These are phyloP conservation scores for Starmerella scarabaei DNA, from an alignment of 805 yeast genomes.

Conservation along the genomic window DNA sequence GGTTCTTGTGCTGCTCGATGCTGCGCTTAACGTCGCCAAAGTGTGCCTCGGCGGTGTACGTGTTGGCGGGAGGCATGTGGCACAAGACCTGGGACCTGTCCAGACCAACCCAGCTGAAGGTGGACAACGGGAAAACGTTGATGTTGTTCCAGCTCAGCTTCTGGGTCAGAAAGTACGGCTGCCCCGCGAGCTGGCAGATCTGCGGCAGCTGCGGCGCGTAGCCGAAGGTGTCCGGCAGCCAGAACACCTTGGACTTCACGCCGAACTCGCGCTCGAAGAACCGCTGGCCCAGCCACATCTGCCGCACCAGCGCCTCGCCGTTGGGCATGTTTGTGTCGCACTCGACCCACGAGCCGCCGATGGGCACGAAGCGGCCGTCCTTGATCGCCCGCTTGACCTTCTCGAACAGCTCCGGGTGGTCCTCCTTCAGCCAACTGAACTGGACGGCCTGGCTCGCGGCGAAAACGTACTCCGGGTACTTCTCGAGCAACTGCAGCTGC, in stretches of 20 bases:
- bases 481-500: slow-evolving; percentile 69
- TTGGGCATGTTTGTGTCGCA: slow-evolving; percentile 92
- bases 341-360: slow-evolving; percentile 98
- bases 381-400: slow-evolving; percentile 49
- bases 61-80: slow-evolving; percentile 97
- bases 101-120: slow-evolving; percentile 90
- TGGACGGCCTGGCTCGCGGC: slow-evolving; percentile 96
- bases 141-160: slow-evolving; percentile 94
- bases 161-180: slow-evolving; percentile 77
- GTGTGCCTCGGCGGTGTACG: slow-evolving; percentile 86
- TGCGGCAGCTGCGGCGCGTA: slow-evolving; percentile 94
- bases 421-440: slow-evolving; percentile 76
- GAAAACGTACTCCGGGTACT: slow-evolving; percentile 84
- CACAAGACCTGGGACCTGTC: slow-evolving; percentile 89
- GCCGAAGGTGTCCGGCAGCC: slow-evolving; percentile 98
- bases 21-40: slow-evolving; percentile 86
- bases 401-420: slow-evolving; percentile 69
- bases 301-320: slow-evolving; percentile 84
- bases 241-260: slow-evolving; percentile 55
- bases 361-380: slow-evolving; percentile 67
- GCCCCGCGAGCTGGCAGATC: slow-evolving; percentile 73
- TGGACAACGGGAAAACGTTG: slow-evolving; percentile 74
- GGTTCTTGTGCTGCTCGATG: slow-evolving; percentile 66
- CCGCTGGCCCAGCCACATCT: slow-evolving; percentile 80
- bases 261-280: slow-evolving; percentile 75